These are phyloP conservation scores for Parascedosporium putredinis DNA, from an alignment of 2,329 filamentous ascomycete genomes.

Conservation along the genomic window DNA sequence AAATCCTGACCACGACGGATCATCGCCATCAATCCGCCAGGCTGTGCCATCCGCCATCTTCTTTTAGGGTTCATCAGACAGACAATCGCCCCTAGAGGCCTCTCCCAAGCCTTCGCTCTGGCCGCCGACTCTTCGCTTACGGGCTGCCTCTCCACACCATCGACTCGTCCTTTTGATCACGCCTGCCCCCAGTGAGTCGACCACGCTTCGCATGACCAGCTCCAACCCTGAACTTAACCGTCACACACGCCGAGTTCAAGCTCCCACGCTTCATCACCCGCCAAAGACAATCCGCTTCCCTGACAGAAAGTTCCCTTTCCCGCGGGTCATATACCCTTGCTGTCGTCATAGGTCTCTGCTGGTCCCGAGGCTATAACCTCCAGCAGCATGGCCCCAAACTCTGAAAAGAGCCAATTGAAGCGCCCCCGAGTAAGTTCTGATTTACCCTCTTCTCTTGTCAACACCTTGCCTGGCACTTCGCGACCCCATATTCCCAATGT, in stretches of 20 bases:
- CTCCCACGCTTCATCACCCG: background rate
- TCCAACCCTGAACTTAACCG: background rate
- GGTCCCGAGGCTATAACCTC: background rate
- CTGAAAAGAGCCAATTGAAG: constrained; percentile 78
- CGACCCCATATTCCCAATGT: constrained; percentile 5
- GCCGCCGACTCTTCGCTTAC: background rate
- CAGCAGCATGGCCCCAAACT: constrained; percentile 42
- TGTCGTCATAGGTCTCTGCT: constrained; percentile 20
- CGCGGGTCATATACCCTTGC: constrained; percentile 19
- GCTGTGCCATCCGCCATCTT: background rate
- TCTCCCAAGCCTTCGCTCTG: background rate
- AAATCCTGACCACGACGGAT: background rate
- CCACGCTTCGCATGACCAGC: background rate
- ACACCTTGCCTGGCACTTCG: background rate
- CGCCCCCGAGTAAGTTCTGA: constrained; percentile 55
- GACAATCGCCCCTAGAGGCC: background rate
- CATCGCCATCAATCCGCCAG: background rate
- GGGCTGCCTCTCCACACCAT: constrained; percentile 8
- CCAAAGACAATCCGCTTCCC: constrained; percentile 4
- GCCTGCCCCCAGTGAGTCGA: background rate
- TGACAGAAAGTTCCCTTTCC: background rate
- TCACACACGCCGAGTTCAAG: background rate
- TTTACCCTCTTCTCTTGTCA: constrained; percentile 9
- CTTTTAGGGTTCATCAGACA: background rate
- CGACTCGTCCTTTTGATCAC: constrained; percentile 5